A percentile compares a stretch with the other conserved stretches of the same genome.
Conservation (phyloP, 2,329 filamentous ascomycete species). For the Xylaria sp. region DNA sequence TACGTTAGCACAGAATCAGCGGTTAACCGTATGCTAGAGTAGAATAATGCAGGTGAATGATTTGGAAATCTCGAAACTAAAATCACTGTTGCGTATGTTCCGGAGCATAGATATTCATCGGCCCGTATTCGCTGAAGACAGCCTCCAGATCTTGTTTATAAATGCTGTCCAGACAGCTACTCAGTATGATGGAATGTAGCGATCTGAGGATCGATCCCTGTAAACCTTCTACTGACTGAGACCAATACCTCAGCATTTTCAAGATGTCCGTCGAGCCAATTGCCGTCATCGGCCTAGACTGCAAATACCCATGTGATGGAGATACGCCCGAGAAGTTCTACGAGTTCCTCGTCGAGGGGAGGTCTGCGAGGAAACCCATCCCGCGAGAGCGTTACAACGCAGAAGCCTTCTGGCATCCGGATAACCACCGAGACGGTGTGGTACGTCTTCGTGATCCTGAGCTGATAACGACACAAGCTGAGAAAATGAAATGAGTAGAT, state of each 20-base stretch:
- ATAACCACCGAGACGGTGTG: slow-evolving; percentile 25
- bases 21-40: neutral
- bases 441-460: slow-evolving; percentile 13
- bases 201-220: neutral
- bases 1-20: neutral
- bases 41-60: neutral
- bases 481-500: slow-evolving; percentile 14
- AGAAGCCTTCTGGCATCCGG: slow-evolving; percentile 28
- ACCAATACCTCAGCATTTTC: neutral
- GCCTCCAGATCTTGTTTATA: neutral
- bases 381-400: slow-evolving; percentile 23
- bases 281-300: slow-evolving; percentile 27
- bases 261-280: slow-evolving; percentile 39
- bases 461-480: neutral
- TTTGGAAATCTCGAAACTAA: neutral
- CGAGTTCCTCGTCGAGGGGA: slow-evolving; percentile 22
- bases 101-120: neutral
- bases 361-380: slow-evolving; percentile 21
- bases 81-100: neutral
- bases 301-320: slow-evolving; percentile 24
- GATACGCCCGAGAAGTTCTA: slow-evolving; percentile 31
- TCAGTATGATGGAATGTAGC: neutral
- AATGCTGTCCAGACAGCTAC: neutral
- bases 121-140: neutral
- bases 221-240: neutral